Evolutionary conservation across 345 rosid genomes (phyloP), one percentile per base, ranked within the genome.

Genomic region (Salix dunnii): DNA sequence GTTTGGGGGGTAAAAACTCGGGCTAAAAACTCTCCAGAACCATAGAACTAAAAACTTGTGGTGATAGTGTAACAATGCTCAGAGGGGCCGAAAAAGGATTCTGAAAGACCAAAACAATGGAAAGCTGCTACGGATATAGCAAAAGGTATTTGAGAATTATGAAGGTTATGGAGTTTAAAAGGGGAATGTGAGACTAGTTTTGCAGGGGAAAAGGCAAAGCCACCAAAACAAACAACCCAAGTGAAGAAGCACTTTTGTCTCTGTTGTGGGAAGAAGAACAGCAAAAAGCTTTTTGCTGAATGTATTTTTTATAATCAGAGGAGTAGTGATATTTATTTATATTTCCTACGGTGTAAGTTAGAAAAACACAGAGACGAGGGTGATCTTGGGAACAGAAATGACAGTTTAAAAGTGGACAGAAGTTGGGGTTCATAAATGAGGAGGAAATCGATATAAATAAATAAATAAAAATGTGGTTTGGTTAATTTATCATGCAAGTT

Each of bases 341-440:
- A 6, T 51, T 18, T 53, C n/a, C 9, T 9, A n/a, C 3, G 28
- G 62, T 55, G 4, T 3, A 9, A n/a, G 28, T n/a, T n/a, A 0
- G 62, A 58, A 10, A n/a, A 58, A n/a, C 25, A 58, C 62, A 7
- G 60, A 6, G 74, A 68, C 31, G 53, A 62, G 74, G 68, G 64
- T 35, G 43, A 13, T 46, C 17, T 14, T 55, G 33, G 76, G 81
- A 73, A 76, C 8, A 53, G 40, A 68, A 65, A 51, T 23, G 76
- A 78, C 72, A 73, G 85, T 72, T 76, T 33, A 74, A 70, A 75
- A 74, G 74, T 33, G 40, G 61, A 43, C 74, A 74, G 76, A 35
- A 11, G 79, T 74, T 76, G 82, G 73, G 77, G 68, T 81, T 77
- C 82, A 85, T 84, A 85, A 87, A 89, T 87, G 86, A 68, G 67